A percentile compares a stretch with the other conserved stretches of the same genome.
Conservation (phyloP, 2,329 filamentous ascomycete genomes). For the Colletotrichum sp. region DNA sequence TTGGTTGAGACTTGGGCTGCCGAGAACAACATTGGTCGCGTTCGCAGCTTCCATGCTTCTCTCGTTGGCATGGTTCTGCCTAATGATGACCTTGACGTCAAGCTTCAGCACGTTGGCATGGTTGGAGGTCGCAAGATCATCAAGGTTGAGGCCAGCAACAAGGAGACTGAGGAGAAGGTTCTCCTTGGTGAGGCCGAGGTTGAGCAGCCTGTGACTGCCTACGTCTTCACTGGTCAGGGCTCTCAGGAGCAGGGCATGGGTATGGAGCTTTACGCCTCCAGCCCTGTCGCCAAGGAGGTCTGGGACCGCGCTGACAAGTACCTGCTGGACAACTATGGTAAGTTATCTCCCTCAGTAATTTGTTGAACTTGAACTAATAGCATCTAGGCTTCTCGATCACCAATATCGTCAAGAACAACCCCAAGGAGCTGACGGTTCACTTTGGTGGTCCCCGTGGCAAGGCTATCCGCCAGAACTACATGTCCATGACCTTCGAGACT, state of each 20-base stretch:
- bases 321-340: slow-evolving; percentile 98
- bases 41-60: slow-evolving; percentile 95
- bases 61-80: slow-evolving; percentile 99
- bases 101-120: slow-evolving; percentile 97
- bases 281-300: slow-evolving; percentile 91
- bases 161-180: slow-evolving; percentile 96
- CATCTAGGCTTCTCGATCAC: slow-evolving; percentile 88
- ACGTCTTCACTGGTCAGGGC: slow-evolving; percentile 97
- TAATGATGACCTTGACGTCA: slow-evolving; percentile 93
- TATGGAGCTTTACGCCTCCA: slow-evolving; percentile 97
- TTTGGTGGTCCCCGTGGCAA: slow-evolving; percentile 97
- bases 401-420: slow-evolving; percentile 99
- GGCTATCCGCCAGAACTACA: slow-evolving; percentile 98
- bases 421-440: slow-evolving; percentile 97
- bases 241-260: slow-evolving; percentile 99
- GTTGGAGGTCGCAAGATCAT: slow-evolving; percentile 98
- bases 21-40: slow-evolving; percentile 97
- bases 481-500: slow-evolving; percentile 99
- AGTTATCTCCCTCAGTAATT: slow-evolving; percentile 34
- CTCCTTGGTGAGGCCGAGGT: slow-evolving; percentile 95
- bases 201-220: slow-evolving; percentile 94
- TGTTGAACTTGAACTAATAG: neutral
- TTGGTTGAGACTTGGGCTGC: slow-evolving; percentile 98
- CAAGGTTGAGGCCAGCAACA: slow-evolving; percentile 96
- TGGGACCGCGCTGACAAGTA: slow-evolving; percentile 99